Base-by-base conservation (phyloP, 306 rosid species). In the Mimosa pudica region DNA sequence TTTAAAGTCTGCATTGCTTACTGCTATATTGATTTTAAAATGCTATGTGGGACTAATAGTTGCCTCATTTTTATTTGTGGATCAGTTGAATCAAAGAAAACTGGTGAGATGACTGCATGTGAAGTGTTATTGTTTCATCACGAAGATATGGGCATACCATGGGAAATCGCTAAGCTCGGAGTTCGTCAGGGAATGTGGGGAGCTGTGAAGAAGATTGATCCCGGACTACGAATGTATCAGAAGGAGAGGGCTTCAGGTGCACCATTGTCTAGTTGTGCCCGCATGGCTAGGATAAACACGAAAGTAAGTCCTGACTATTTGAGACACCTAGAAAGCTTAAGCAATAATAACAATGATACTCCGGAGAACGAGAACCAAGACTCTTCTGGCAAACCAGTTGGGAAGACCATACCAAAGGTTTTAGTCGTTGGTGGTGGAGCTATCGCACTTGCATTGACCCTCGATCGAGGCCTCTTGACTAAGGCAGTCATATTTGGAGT, bases 131-230 rank as follows among this genome's bases (percentile, higher is more conserved):
- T 95, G 74, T 95, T 90, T 89, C 99, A 95, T 70, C 82, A 90
- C 0, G 99, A 95, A 85, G 99, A 93, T 86, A 95, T 95, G 99
- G 99, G 99, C n/a, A 95, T 95, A 17, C 98, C 98, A 14, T 91
- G 99, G 99, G 99, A 95, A 86, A 83, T 95, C 30, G 98, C 99
- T 1, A 95, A 95, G 82, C 94, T 95, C 17, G 99, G 98, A 74
- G 91, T 95, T 55, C 91, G 91, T 67, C 94, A 91, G 80, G 99
- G 99, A 6, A 95, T 95, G 99, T 95, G 99, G 99, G 99, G 99
- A 76, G 90, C 97, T 49, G 99, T 95, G 33, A 86, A 91, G 89
- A 95, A 95, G 90, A 81, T 93, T 18, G 99, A 95, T 7, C 96
- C 96, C 6, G 98, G 90, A 60, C 82, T 95, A 61, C 92, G 94